Base-by-base conservation (phyloP, 2,329 filamentous ascomycete species). In the Metarhizium guizhouense region DNA sequence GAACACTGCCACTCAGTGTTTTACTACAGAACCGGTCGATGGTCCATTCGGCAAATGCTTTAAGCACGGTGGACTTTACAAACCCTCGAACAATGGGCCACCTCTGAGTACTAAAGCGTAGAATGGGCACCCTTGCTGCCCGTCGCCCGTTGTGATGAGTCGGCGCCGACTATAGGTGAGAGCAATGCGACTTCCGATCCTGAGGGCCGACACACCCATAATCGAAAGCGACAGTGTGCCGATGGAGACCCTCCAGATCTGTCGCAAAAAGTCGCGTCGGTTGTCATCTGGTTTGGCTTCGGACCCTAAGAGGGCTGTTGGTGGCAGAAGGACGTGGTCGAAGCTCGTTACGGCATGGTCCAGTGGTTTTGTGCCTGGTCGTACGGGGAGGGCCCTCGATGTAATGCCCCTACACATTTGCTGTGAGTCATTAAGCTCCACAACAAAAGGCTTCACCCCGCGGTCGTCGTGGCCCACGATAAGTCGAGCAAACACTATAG, bases 321-420 rank as follows among this genome's bases (percentile, higher is more conserved):
- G 40, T 4, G 59, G 54, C 4, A 71, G 62, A 1, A 54, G 58
- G 0, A 71, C 66, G 29, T 70, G 62, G 38, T 63, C 42, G 56
- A 71, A 72, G 4, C 58, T 64, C 6, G 69, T 71, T 10, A 71
- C 57, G 16, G 66, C 58, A 54, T 71, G 66, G 56, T 67, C 60
- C 32, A 68, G 29, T 2, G 55, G 56, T 51, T 65, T 67, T 4
- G 68, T 56, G 0, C 68, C 69, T 6, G 64, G 61, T 32, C 65
- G 57, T 13, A 55, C 56, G 6, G 67, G 63, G 2, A 69, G 60
- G 8, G 60, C 40, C 7, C 57, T 58, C 6, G 62, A 66, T 6
- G 59, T 62, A 4, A 72, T 50, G 10, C 68, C 68, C 1, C 61
- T 59, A 11, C 56, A 59, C 62, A 71, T 68, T 1, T 57, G 52